Conservation (phyloP, 1,139 yeast genomes). For the Nakaseomyces glabratus region DNA sequence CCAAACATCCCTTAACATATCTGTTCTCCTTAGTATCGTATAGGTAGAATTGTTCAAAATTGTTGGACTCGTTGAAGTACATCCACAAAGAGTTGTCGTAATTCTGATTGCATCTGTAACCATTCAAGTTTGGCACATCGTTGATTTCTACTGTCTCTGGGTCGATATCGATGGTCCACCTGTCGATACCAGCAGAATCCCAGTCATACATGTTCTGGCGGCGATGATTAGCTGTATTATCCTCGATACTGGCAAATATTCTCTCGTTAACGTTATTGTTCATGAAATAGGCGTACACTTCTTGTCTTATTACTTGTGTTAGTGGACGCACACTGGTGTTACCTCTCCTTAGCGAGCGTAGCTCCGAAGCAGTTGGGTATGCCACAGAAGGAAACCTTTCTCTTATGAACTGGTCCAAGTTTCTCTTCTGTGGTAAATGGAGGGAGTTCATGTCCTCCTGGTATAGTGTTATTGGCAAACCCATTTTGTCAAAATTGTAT, state of each 20-base stretch:
- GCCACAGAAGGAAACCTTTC: slow-evolving; percentile 3
- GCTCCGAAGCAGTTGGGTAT: neutral
- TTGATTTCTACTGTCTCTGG: neutral
- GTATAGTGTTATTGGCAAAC: slow-evolving; percentile 4
- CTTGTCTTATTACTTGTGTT: neutral
- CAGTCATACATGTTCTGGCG: neutral
- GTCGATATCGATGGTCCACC: neutral
- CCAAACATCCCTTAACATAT: slow-evolving; percentile 1
- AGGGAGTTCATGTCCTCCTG: slow-evolving; percentile 4
- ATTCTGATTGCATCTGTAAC: neutral
- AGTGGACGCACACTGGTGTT: neutral
- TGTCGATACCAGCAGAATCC: slow-evolving; percentile 4
- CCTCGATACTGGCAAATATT: neutral
- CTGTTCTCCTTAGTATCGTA: neutral
- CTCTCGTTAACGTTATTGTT: neutral
- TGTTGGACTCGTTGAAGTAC: slow-evolving; percentile 1
- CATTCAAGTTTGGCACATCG: neutral
- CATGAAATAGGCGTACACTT: neutral
- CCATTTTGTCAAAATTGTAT: no score
- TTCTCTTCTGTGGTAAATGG: slow-evolving; percentile 1
- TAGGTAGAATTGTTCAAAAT: neutral
- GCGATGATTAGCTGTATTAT: neutral
- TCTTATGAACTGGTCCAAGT: slow-evolving; percentile 3
- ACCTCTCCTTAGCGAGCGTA: slow-evolving; percentile 1
- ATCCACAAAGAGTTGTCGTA: slow-evolving; percentile 3